These are phyloP conservation scores for Parafenestella ontariensis DNA, from an alignment of 2,329 filamentous ascomycete genomes.

Conservation along the genomic window DNA sequence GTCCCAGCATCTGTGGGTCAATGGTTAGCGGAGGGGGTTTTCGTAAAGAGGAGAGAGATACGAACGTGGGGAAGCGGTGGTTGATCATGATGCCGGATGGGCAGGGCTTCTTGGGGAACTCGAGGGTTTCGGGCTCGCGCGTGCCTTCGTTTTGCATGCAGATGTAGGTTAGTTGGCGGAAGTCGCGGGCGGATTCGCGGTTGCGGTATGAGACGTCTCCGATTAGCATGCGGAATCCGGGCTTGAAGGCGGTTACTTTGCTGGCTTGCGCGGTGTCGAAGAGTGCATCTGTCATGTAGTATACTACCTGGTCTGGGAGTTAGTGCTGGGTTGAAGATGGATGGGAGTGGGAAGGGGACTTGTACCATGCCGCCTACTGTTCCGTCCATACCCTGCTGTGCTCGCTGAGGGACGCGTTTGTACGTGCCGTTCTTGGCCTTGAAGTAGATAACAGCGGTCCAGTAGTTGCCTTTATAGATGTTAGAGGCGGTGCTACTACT, in stretches of 20 bases:
- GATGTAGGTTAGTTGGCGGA: conserved; percentile 36
- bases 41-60: no score
- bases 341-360: background rate
- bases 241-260: conserved; percentile 53
- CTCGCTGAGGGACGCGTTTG: conserved; percentile 52
- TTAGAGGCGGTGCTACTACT: background rate
- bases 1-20: conserved; percentile 41
- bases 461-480: conserved; percentile 37
- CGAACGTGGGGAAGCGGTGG: conserved; percentile 37
- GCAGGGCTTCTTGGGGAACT: conserved; percentile 33
- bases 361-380: conserved; percentile 50
- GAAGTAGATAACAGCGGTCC: conserved; percentile 42
- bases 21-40: no score
- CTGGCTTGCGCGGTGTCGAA: conserved; percentile 41
- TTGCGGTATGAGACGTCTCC: conserved; percentile 44
- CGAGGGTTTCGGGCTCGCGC: conserved; percentile 29
- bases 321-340: background rate
- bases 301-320: conserved; percentile 46
- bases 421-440: conserved; percentile 42
- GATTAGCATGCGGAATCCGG: conserved; percentile 55
- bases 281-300: conserved; percentile 53
- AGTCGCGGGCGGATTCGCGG: conserved; percentile 30
- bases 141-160: conserved; percentile 40
- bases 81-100: conserved; percentile 38
- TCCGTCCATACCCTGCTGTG: conserved; percentile 53